Evolutionary conservation across 805 yeast genomes (phyloP).

Genomic region (Candida nonsorbophila): DNA sequence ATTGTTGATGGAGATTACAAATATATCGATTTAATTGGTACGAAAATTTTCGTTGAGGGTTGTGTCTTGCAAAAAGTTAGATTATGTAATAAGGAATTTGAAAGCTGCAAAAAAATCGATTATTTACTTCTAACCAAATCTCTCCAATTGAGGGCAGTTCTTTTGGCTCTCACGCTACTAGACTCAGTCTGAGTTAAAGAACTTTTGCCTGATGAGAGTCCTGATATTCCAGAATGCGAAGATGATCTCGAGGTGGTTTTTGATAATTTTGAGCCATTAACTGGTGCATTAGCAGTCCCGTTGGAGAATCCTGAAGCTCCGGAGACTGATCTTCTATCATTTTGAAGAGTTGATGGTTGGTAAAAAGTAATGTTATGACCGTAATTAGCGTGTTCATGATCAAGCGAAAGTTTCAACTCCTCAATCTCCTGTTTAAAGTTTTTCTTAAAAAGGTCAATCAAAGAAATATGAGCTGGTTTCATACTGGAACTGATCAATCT

Average conservation of each 20-base stretch:
- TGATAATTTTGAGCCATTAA: constrained; percentile 16
- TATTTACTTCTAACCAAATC: constrained; percentile 12
- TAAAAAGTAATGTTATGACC: constrained; percentile 15
- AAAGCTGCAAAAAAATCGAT: too few species aligned
- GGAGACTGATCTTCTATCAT: constrained; percentile 16
- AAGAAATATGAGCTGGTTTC: constrained; percentile 60
- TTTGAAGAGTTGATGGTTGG: constrained; percentile 9
- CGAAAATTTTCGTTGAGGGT: constrained; percentile 1
- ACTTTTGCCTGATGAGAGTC: constrained; percentile 16
- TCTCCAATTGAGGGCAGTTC: constrained; percentile 38
- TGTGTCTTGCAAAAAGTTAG: background rate
- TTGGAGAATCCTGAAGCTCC: constrained; percentile 10
- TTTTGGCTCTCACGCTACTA: constrained; percentile 11
- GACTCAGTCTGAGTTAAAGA: constrained; percentile 5
- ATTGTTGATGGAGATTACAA: constrained; percentile 17
- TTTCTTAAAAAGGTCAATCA: constrained; percentile 56
- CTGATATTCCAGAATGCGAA: constrained; percentile 22
- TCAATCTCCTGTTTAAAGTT: constrained; percentile 67
- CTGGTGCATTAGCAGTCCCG: constrained; percentile 11
- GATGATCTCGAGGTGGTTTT: constrained; percentile 12
- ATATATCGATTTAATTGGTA: constrained; percentile 1
- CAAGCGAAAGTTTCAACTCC: constrained; percentile 30
- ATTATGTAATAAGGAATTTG: background rate
- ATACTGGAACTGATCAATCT: constrained; percentile 52
- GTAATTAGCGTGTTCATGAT: constrained; percentile 22